Base-by-base conservation (phyloP, 768 basidiomycete genomes). In the Hirschioporus abietinus region DNA sequence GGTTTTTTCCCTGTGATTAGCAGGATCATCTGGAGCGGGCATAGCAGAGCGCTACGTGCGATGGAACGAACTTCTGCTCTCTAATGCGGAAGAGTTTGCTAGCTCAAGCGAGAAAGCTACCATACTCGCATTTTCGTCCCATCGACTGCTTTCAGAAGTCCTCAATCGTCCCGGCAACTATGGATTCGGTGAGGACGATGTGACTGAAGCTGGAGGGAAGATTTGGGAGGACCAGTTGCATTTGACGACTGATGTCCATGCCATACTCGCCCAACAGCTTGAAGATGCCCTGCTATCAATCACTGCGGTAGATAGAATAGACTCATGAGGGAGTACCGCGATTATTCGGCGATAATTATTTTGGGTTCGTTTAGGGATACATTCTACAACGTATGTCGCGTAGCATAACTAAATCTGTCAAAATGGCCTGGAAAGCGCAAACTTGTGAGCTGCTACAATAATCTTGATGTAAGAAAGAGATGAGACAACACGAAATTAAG, bases 151-250 rank as follows among this genome's bases (percentile, higher is more conserved):
- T 23, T 68, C 71, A 9, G 72, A 72, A 4, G 69, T 81, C 18
- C 75, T 82, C 10, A 77, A 81, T 64, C 65, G 80, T 69, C 76
- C 78, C 1, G 34, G 18, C 18, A 66, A 73, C 8, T 78, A 72
- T 67, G 77, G 72, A 26, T 77, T 80, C 68, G 61, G 20, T 3
- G 73, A 74, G 59, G 72, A 76, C 23, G 77, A 80, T 66, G 63
- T 68, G 1, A 63, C 36, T 8, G 65, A 64, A 12, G 75, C 72
- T 62, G 77, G 72, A 15, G 76, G 79, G 4, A 72, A 66, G 1
- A 78, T 81, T 35, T 82, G 80, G 80, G 64, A 57, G 30, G 81
- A 81, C 66, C 66, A 73, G n/a, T 64, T 82, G 63, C 80, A 81
- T 69, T 64, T 78, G 57, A 77, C 81, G 18, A 60, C 63, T 0